Evolutionary conservation across 2,329 filamentous ascomycete genomes (phyloP).

Genomic region (Trichophyton simii): DNA sequence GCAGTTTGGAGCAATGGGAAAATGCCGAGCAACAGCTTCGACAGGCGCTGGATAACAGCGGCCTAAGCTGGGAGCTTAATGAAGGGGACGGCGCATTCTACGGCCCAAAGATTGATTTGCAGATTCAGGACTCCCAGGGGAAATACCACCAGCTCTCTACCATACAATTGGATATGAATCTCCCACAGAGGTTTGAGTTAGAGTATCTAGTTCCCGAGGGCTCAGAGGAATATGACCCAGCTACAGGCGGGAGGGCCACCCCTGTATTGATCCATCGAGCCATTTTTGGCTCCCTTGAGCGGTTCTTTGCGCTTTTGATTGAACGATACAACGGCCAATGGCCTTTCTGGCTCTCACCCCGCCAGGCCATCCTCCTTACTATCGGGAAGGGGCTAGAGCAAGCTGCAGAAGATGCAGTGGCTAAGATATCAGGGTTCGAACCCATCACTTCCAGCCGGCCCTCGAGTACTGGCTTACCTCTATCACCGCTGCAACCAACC

Average conservation of each 20-base stretch:
- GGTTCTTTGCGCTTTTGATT: constrained; percentile 72
- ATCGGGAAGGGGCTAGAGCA: constrained; percentile 46
- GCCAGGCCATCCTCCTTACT: constrained; percentile 61
- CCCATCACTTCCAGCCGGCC: constrained; percentile 6
- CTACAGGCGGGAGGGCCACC: constrained; percentile 44
- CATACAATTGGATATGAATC: constrained; percentile 79
- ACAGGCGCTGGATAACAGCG: constrained; percentile 49
- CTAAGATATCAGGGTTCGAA: constrained; percentile 34
- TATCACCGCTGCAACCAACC: constrained; percentile 44
- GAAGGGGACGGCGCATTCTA: constrained; percentile 82
- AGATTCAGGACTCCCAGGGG: constrained; percentile 64
- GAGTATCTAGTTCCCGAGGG: constrained; percentile 50
- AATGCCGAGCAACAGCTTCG: constrained; percentile 55
- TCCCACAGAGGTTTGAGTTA: constrained; percentile 68
- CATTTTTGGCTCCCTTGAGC: constrained; percentile 70
- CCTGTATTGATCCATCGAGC: constrained; percentile 79
- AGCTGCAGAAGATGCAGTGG: constrained; percentile 38
- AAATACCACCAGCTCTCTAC: constrained; percentile 85
- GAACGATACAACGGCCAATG: constrained; percentile 70
- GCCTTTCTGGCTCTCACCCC: constrained; percentile 81
- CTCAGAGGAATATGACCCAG: constrained; percentile 29
- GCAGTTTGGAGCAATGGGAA: constrained; percentile 56
- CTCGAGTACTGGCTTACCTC: constrained; percentile 14
- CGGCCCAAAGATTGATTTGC: constrained; percentile 82
- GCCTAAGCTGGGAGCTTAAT: constrained; percentile 60